Conservation (phyloP, 2,329 filamentous ascomycete genomes). For the Alternaria incomplexa region DNA sequence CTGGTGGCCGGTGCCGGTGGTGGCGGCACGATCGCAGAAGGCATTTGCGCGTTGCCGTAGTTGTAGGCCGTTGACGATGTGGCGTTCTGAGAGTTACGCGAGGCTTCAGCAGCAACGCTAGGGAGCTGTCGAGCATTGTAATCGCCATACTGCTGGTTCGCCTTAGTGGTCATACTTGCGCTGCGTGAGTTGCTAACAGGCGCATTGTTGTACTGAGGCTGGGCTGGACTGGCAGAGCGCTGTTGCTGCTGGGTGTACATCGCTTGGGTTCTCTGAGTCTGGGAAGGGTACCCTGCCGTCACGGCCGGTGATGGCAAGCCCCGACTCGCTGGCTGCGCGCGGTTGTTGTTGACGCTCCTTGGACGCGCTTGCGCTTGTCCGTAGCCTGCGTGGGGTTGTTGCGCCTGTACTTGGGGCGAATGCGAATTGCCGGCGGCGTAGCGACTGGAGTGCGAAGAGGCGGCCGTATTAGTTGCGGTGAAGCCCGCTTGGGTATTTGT, state of each 20-base stretch:
- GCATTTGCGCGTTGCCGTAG: slow-evolving; percentile 22
- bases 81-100: slow-evolving; percentile 18
- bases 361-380: slow-evolving; percentile 35
- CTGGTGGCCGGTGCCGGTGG: slow-evolving; percentile 18
- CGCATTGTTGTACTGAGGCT: slow-evolving; percentile 28
- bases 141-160: slow-evolving; percentile 27
- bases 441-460: slow-evolving; percentile 20
- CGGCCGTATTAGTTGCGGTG: slow-evolving; percentile 25
- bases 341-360: slow-evolving; percentile 36
- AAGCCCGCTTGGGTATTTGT: slow-evolving; percentile 28
- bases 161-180: slow-evolving; percentile 15
- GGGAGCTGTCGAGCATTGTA: slow-evolving; percentile 30
- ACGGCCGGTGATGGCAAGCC: slow-evolving; percentile 32
- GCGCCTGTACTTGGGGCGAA: slow-evolving; percentile 24
- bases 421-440: slow-evolving; percentile 23
- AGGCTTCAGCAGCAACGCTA: slow-evolving; percentile 20
- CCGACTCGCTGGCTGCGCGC: slow-evolving; percentile 20
- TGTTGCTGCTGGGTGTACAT: slow-evolving; percentile 36
- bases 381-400: slow-evolving; percentile 26
- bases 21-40: slow-evolving; percentile 19
- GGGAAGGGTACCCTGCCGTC: slow-evolving; percentile 31
- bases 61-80: slow-evolving; percentile 27
- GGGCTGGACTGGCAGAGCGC: slow-evolving; percentile 36
- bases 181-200: slow-evolving; percentile 15
- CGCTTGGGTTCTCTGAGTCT: slow-evolving; percentile 34